These are phyloP conservation scores for Rhodamnia rubescens DNA, from an alignment of 345 rosid genomes.

Conservation along the genomic window DNA sequence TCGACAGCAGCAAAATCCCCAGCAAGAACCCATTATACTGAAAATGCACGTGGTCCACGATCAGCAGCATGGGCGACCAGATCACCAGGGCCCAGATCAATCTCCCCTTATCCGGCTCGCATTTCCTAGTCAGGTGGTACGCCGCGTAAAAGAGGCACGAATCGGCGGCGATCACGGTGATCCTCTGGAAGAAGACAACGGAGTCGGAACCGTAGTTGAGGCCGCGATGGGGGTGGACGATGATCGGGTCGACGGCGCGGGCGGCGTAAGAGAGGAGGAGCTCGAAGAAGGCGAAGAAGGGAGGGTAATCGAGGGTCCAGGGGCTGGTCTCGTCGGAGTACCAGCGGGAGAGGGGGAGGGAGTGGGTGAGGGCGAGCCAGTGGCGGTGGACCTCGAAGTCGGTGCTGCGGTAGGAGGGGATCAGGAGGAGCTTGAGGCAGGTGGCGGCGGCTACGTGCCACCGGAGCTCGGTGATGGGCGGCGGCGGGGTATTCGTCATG, in stretches of 20 bases:
- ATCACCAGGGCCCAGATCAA: slow-evolving; percentile 52
- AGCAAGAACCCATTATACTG: slow-evolving; percentile 89
- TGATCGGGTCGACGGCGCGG: slow-evolving; percentile 44
- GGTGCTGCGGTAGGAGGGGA: slow-evolving; percentile 74
- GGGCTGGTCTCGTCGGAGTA: slow-evolving; percentile 76
- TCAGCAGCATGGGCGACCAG: slow-evolving; percentile 78
- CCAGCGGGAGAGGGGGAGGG: slow-evolving; percentile 79
- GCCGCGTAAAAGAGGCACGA: slow-evolving; percentile 47
- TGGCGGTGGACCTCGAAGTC: slow-evolving; percentile 96
- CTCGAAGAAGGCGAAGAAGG: slow-evolving; percentile 23
- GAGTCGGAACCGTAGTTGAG: slow-evolving; percentile 38
- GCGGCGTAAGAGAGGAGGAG: slow-evolving; percentile 35
- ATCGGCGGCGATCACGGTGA: slow-evolving; percentile 65
- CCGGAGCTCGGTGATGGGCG: slow-evolving; percentile 11
- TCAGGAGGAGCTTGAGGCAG: slow-evolving; percentile 56
- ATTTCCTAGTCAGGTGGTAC: slow-evolving; percentile 27
- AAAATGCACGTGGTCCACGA: slow-evolving; percentile 89
- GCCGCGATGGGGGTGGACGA: slow-evolving; percentile 53
- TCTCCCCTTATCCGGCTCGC: slow-evolving; percentile 21
- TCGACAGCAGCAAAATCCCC: slow-evolving; percentile 65
- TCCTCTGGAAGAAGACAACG: slow-evolving; percentile 57
- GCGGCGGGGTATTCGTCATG: background rate
- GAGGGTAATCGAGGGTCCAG: slow-evolving; percentile 97
- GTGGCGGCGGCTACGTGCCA: slow-evolving; percentile 57
- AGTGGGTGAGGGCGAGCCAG: slow-evolving; percentile 81